Base-by-base conservation (phyloP, 352 stramenopile species). In the Phytophthora podocarpi region DNA sequence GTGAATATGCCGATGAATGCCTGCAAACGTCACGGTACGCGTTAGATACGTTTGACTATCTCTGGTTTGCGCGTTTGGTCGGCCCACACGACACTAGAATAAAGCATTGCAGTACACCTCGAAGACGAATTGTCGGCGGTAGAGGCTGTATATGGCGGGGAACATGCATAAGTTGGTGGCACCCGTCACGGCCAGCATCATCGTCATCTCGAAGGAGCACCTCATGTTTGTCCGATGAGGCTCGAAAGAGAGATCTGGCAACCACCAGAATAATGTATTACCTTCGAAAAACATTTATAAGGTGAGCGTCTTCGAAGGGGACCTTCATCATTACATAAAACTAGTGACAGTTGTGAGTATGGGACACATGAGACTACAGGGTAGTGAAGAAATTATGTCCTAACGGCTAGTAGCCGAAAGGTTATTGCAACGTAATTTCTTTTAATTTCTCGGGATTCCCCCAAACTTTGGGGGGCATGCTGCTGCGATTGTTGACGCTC, bases 381-480 rank as follows among this genome's bases (percentile, higher is more conserved):
- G n/a, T n/a, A n/a, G n/a, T n/a, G 1, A 12, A 13, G 3, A n/a
- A 35, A 7, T 1, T 15, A 24, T 34, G 5, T 30, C 4, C 2
- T 0, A 0, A 5, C 8, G 2, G 4, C 18, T 49, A 51, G 31
- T 85, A 59, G 78, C 70, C 79, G 82, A 91, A 91, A 91, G 79
- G 76, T 64, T 74, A 67, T 30, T 16, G 55, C 64, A 82, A 87
- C 79, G 82, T 91, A 78, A 89, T 91, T 89, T 76, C 87, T 89
- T 89, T 88, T 87, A 91, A 91, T 91, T 91, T 91, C 75, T 91
- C 77, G 82, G 69, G 79, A 85, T 60, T 81, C 73, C 79, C 77
- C 65, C 62, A 70, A 23, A 34, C 8, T 32, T 51, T 72, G 67
- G 72, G 74, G 76, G 65, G 32, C 30, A 62, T 26, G 18, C 7